phyloP scores from a whole-genome alignment of 2,329 filamentous ascomycete species.

The Ambrosiella xylebori region DNA sequence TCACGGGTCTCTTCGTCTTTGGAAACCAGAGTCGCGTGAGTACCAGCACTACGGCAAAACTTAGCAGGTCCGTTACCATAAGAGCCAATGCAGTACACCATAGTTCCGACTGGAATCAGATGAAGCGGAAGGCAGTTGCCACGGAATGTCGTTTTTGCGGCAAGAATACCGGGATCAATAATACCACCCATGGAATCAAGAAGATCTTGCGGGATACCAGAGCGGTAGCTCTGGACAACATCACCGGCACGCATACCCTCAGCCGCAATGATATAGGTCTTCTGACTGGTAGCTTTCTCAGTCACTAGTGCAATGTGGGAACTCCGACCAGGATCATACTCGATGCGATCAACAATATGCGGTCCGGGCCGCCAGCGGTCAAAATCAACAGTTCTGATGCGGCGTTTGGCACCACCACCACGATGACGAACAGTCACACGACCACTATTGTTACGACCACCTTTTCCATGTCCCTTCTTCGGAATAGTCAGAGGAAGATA shows the following conservation, averaged over 20 bases:
- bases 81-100: slow-evolving; percentile 78
- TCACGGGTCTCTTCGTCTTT: slow-evolving; percentile 63
- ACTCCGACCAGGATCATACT: slow-evolving; percentile 85
- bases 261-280: slow-evolving; percentile 87
- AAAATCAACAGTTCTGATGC: slow-evolving; percentile 87
- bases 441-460: slow-evolving; percentile 78
- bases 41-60: slow-evolving; percentile 89
- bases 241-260: slow-evolving; percentile 89
- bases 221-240: slow-evolving; percentile 75
- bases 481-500: slow-evolving; percentile 69
- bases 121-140: slow-evolving; percentile 91
- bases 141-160: slow-evolving; percentile 80
- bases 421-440: slow-evolving; percentile 77
- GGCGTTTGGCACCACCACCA: slow-evolving; percentile 79
- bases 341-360: slow-evolving; percentile 81
- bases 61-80: slow-evolving; percentile 58
- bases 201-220: slow-evolving; percentile 74
- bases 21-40: slow-evolving; percentile 71
- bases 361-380: slow-evolving; percentile 59
- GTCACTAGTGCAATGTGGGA: slow-evolving; percentile 83
- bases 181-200: slow-evolving; percentile 83
- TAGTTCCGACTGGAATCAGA: slow-evolving; percentile 89
- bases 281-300: slow-evolving; percentile 51
- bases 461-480: slow-evolving; percentile 84
- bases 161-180: slow-evolving; percentile 87